A percentile compares a stretch with the other conserved stretches of the same genome.
Conservation (phyloP, 2,329 filamentous ascomycete species). For the Ophiosphaerella narmari region DNA sequence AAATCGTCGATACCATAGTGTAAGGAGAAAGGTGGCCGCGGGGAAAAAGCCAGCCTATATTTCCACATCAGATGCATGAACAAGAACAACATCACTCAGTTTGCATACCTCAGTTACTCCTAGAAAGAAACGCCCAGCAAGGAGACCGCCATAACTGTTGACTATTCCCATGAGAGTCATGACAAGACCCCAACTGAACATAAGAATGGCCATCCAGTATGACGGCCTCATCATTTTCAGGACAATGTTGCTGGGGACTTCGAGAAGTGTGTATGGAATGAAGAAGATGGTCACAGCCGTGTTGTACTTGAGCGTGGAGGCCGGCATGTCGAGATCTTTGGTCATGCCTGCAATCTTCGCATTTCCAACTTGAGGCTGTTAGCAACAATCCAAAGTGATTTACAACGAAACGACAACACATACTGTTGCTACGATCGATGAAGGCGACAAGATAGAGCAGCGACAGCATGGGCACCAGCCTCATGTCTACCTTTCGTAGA, state of each 20-base stretch:
- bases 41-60: constrained; percentile 62
- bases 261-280: constrained; percentile 77
- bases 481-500: constrained; percentile 39
- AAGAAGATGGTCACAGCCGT: constrained; percentile 79
- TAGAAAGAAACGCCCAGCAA: constrained; percentile 23
- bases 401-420: neutral
- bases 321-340: constrained; percentile 57
- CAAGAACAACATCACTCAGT: neutral
- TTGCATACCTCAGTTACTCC: constrained; percentile 42
- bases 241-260: constrained; percentile 74
- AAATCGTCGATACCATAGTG: constrained; percentile 39
- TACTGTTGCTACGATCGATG: constrained; percentile 33
- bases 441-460: constrained; percentile 41
- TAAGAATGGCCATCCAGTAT: constrained; percentile 75
- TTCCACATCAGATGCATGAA: constrained; percentile 3
- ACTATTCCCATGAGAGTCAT: constrained; percentile 24
- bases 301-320: constrained; percentile 70
- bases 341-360: constrained; percentile 61
- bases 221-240: constrained; percentile 74
- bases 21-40: constrained; percentile 58
- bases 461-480: constrained; percentile 31
- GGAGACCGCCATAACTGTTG: constrained; percentile 18
- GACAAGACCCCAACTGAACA: constrained; percentile 61
- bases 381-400: neutral
- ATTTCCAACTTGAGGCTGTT: constrained; percentile 61